Base-by-base conservation (phyloP, 495 filamentous ascomycete genomes). In the Hyaloscypha finlandica region DNA sequence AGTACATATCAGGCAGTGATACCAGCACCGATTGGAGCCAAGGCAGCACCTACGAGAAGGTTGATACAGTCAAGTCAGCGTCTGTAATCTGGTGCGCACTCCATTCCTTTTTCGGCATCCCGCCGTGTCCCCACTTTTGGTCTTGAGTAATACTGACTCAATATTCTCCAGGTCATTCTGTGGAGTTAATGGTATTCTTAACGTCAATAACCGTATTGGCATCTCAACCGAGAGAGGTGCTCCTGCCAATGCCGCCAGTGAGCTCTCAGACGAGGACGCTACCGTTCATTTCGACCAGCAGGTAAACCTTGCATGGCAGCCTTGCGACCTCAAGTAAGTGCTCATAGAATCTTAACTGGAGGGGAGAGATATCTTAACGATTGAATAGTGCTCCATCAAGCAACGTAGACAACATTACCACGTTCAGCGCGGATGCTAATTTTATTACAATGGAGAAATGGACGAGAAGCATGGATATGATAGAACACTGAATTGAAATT, bases 181-280 rank as follows among this genome's bases (percentile, higher is more conserved):
- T 77, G 83, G 84, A 70, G 80, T 77, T 73, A 81, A 67, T 67
- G 83, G 83, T 60, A 83, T 86, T 73, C 78, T 86, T 75, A 85
- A 85, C 79, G 76, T 86, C 76, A 86, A 86, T 79, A 86, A 86
- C 81, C 81, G 83, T 71, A 81, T 86, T 53, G 79, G 80, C 14
- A 76, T 86, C 39, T 81, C 80, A 62, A 6, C 0, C 6, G 35
- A 37, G 35, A 37, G 12, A 37, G 76, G 74, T 72, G 76, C 71
- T 71, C 79, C 81, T 75, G 11, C 70, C 62, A 74, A 65, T n/a
- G 83, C 81, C 61, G 69, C 66, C 19, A 83, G 83, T 63, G 76
- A 80, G 70, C 75, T 86, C 71, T 81, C 81, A 48, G 79, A 86
- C 75, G 83, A 86, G 71, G 83, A 86, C 66, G 83, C 83, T 66